Evolutionary conservation across 129 eudicot species (phyloP).

Genomic region (Pittosporum tobira): DNA sequence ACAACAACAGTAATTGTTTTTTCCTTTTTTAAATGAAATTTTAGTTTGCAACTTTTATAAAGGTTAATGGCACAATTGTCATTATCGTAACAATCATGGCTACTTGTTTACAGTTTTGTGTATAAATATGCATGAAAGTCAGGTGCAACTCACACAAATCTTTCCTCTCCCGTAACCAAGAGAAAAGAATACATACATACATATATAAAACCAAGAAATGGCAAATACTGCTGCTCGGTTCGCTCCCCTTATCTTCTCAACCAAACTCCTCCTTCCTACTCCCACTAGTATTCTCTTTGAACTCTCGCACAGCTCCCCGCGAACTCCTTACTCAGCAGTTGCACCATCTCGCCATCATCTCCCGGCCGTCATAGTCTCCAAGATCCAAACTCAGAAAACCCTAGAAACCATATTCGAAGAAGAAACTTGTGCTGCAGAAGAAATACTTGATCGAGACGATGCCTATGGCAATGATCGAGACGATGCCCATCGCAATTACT

Average conservation of each 20-base stretch:
- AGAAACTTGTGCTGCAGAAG: not conserved
- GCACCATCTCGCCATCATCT: constrained; percentile 5
- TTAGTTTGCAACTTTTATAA: too few relatives aligned
- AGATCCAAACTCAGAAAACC: not conserved
- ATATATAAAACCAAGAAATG: not conserved
- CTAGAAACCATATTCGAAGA: constrained; percentile 8
- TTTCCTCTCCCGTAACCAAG: not conserved
- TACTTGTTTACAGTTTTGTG: not conserved
- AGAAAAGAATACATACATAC: too few relatives aligned
- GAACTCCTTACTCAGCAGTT: constrained; percentile 11
- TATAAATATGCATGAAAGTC: not conserved
- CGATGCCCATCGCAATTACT: not conserved
- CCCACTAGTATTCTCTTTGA: not conserved
- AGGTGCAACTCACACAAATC: not conserved
- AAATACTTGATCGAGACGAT: not conserved
- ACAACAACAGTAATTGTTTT: too few relatives aligned
- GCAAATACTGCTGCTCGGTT: not conserved
- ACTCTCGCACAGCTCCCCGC: not conserved
- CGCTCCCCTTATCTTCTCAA: not conserved
- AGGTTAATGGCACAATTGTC: not conserved
- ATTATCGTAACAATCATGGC: not conserved
- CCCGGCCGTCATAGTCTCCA: too few relatives aligned
- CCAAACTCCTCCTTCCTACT: not conserved
- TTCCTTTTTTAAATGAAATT: too few relatives aligned
- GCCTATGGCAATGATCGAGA: too few relatives aligned